Base-by-base conservation (phyloP, 306 rosid species). In the Inga oerstediana region DNA sequence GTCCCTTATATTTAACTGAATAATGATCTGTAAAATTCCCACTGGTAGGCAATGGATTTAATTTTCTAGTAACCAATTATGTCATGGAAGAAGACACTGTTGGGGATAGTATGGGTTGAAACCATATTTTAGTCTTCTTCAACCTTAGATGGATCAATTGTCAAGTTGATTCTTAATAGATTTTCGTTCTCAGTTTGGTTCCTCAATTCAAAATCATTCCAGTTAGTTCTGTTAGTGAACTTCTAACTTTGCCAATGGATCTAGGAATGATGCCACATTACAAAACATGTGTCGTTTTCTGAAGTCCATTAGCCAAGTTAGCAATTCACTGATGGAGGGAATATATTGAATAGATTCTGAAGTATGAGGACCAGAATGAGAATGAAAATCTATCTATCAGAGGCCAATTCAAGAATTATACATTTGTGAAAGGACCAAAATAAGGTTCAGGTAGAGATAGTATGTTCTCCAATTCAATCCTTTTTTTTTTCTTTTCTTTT, bases 21-120 rank as follows among this genome's bases (percentile, higher is more conserved):
- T 67, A 68, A 52, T 71, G 30, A 76, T 34, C 58, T 52, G 46
- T 75, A 66, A 46, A 45, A 37, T 58, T 84, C 34, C 48, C 80
- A 32, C 9, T 11, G 54, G 59, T 37, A 24, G 24, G 10, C 34
- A 30, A n/a, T 45, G 75, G 44, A 79, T 75, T 69, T 65, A 74
- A 52, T 22, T 84, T 81, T 75, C 41, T 58, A 12, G 73, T 54
- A 68, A 49, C 39, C 79, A 20, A 64, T 39, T 4, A 56, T 5
- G 37, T 17, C 16, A 10, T 11, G 49, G 69, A 15, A 70, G 74
- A 44, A 3, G 49, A 39, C 48, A 44, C 30, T 37, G 65, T 52
- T 70, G 20, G 34, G 34, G 35, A 75, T 74, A 69, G 34, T 70
- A n/a, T 41, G 34, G 51, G 13, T 19, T 17, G 5, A 68, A 19